Percentiles rank a stretch among this genome's conserved stretches.
phyloP scores from a whole-genome alignment of 2,329 filamentous ascomycete species.

The Stachybotrys chartarum region DNA sequence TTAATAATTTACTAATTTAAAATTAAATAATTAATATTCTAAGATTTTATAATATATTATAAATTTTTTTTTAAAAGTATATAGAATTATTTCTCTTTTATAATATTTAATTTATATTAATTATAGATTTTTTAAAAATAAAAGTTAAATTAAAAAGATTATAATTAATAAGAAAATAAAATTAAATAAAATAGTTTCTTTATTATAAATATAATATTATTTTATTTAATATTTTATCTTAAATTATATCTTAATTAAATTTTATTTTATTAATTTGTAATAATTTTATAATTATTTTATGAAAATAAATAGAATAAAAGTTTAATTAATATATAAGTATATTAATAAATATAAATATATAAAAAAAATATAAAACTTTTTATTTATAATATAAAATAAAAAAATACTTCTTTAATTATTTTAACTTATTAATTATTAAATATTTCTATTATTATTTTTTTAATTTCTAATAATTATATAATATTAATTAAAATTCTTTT shows the following conservation, averaged over 20 bases:
- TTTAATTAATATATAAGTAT: neutral
- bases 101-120: slow-evolving; percentile 2
- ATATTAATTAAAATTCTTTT: slow-evolving; percentile 1
- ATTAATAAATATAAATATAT: neutral
- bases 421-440: neutral
- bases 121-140: neutral
- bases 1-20: neutral
- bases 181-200: neutral
- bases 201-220: slow-evolving; percentile 1
- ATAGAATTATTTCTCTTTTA: neutral
- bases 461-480: neutral
- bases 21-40: neutral
- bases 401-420: neutral
- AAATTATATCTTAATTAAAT: neutral
- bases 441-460: neutral
- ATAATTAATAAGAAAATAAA: slow-evolving; percentile 1
- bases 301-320: neutral
- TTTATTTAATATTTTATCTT: neutral
- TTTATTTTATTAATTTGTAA: neutral
- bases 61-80: neutral
- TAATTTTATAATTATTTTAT: neutral
- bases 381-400: slow-evolving; percentile 1
- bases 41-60: slow-evolving; percentile 1
- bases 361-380: neutral
- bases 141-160: neutral